Base-by-base conservation (phyloP, 1,284 basidiomycete species). In the Ceratorhiza oryzae-sativae region DNA sequence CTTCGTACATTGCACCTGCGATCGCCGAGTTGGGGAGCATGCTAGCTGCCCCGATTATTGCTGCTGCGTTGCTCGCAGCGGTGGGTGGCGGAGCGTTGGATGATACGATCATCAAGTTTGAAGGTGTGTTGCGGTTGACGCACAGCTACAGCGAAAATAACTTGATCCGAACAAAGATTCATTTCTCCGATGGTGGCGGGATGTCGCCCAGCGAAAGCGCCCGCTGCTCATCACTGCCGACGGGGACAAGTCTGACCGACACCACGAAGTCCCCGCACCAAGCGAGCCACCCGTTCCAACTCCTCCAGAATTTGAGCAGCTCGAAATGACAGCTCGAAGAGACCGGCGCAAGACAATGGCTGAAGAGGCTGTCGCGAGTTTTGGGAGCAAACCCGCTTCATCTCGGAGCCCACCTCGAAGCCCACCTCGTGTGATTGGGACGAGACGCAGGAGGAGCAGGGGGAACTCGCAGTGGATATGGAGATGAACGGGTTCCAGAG, bases 61-160 rank as follows among this genome's bases (percentile, higher is more conserved):
- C 53, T 1, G 67, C 67, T 36, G 41, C 53, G 42, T 58, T 70
- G 25, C 15, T 70, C 5, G 53, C 59, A 27, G 67, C 55, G n/a
- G 42, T 70, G 36, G 67, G 67, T 34, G 67, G 67, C 4, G 67
- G 67, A 13, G 67, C 53, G 25, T 32, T 70, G 41, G 67, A 70
- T 27, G 42, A 58, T 30, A 41, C 53, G 6, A 70, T 70, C 9
- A 32, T 70, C 27, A 53, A 53, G 3, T 32, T 70, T 12, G 53
- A 39, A 34, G 67, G 67, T 70, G 9, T 20, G 42, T 56, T 58
- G 2, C 32, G 20, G 10, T 53, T 13, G 23, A 41, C 34, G 25
- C n/a, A 18, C 15, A 12, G n/a, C 18, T 3, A 13, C n/a, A 34
- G 15, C 20, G 23, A 20, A 15, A 6, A 10, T 45, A 46, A 45